Percentiles rank a stretch among this genome's conserved stretches.
These are phyloP conservation scores for Petunia axillaris DNA, from an alignment of 257 asterid genomes.

Conservation along the genomic window DNA sequence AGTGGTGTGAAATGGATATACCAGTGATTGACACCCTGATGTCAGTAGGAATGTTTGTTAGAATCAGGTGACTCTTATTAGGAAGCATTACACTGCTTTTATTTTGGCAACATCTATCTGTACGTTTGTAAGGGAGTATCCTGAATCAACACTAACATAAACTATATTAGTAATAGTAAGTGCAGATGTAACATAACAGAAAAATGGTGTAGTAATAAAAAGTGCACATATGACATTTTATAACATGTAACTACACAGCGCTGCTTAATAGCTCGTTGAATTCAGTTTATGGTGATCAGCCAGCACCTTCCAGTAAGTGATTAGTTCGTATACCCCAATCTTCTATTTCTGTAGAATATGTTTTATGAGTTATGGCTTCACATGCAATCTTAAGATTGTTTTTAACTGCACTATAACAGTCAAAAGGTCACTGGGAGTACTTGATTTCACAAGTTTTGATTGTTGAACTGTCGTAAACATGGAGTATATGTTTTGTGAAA, in stretches of 20 bases:
- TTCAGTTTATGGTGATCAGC: not conserved
- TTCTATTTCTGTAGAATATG: not conserved
- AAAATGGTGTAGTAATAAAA: not conserved
- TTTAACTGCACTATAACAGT: not conserved
- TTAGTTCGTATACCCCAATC: not conserved
- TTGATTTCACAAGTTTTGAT: conserved; percentile 1
- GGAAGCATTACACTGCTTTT: not conserved
- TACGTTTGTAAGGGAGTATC: not conserved
- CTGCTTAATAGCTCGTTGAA: not conserved
- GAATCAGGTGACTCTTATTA: not conserved
- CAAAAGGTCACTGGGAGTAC: not conserved
- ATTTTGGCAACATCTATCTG: not conserved
- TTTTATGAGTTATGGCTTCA: not conserved
- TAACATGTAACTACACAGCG: not conserved
- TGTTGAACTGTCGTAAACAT: not conserved
- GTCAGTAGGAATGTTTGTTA: not conserved
- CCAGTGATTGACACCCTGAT: not conserved
- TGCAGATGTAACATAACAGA: not conserved
- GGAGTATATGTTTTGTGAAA: too few species aligned
- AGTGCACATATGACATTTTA: not conserved
- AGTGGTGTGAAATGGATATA: not conserved
- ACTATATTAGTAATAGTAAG: not conserved
- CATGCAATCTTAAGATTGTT: conserved; percentile 1
- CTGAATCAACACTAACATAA: not conserved
- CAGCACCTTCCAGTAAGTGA: not conserved